Evolutionary conservation across 2,329 filamentous ascomycete genomes (phyloP).

Genomic region (Alternaria tenuissima): DNA sequence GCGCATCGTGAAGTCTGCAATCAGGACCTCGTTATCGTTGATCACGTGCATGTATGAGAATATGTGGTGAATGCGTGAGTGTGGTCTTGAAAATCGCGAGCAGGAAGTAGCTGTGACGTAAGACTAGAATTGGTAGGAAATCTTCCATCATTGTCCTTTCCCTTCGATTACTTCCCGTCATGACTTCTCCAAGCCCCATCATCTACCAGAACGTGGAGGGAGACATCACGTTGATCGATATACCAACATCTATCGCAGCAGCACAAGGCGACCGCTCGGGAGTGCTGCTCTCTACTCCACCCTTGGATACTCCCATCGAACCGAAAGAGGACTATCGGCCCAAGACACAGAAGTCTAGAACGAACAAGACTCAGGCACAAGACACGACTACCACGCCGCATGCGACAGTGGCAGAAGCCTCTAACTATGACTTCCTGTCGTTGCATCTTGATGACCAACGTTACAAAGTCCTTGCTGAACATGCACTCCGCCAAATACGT

Average conservation of each 20-base stretch:
- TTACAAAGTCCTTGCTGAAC: conserved; percentile 50
- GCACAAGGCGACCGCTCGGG: conserved; percentile 63
- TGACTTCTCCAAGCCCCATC: conserved; percentile 43
- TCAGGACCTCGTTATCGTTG: neutral
- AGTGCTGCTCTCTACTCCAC: conserved; percentile 57
- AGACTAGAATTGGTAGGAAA: neutral
- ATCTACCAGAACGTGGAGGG: conserved; percentile 62
- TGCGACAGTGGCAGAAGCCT: conserved; percentile 1
- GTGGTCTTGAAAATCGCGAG: neutral
- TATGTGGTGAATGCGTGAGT: neutral
- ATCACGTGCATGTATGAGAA: neutral
- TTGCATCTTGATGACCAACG: conserved; percentile 11
- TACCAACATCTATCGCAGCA: conserved; percentile 73
- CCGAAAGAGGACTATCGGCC: conserved; percentile 61
- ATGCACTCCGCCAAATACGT: conserved; percentile 50
- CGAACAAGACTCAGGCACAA: conserved; percentile 51
- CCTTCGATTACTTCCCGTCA: conserved; percentile 1
- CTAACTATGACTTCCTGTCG: conserved; percentile 8
- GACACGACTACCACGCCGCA: conserved; percentile 44
- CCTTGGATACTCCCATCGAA: conserved; percentile 58
- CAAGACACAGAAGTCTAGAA: conserved; percentile 57
- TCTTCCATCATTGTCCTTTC: neutral
- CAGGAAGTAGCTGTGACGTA: neutral
- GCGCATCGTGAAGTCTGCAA: neutral
- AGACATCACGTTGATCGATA: conserved; percentile 69